phyloP scores from a whole-genome alignment of 805 yeast species.

The Groenewaldozyma tartarivorans region DNA sequence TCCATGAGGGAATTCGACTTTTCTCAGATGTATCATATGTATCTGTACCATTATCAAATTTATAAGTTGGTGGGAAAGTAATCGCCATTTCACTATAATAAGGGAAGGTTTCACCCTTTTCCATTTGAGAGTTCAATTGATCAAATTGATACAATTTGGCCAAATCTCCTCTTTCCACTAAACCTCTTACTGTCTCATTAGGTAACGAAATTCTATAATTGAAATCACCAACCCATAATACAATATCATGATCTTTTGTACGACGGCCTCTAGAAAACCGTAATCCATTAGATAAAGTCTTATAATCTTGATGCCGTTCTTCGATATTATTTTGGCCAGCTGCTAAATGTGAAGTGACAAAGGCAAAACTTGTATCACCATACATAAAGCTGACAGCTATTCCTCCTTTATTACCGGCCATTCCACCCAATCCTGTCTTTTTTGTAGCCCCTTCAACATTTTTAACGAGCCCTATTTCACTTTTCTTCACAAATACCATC shows the following conservation, averaged over 20 bases:
- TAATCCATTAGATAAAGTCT: slow-evolving; percentile 64
- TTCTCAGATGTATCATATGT: slow-evolving; percentile 84
- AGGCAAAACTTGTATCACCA: slow-evolving; percentile 71
- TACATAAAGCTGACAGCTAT: slow-evolving; percentile 83
- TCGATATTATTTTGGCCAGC: slow-evolving; percentile 78
- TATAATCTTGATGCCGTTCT: slow-evolving; percentile 81
- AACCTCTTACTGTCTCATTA: slow-evolving; percentile 62
- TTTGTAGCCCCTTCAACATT: slow-evolving; percentile 91
- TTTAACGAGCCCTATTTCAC: slow-evolving; percentile 50
- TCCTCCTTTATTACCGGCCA: slow-evolving; percentile 95
- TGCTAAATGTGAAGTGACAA: slow-evolving; percentile 86
- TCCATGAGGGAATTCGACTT: slow-evolving; percentile 92
- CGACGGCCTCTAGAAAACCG: slow-evolving; percentile 67
- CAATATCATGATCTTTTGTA: slow-evolving; percentile 75
- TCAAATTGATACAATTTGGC: slow-evolving; percentile 55
- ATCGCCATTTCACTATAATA: slow-evolving; percentile 71
- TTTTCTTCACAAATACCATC: slow-evolving; percentile 57
- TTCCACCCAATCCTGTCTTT: slow-evolving; percentile 94
- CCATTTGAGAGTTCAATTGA: slow-evolving; percentile 71
- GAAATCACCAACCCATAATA: slow-evolving; percentile 92
- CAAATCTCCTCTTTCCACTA: slow-evolving; percentile 38
- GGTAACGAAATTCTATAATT: slow-evolving; percentile 68
- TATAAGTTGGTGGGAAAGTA: slow-evolving; percentile 81
- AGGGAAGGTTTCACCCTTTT: slow-evolving; percentile 59
- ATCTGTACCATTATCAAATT: slow-evolving; percentile 76